These are phyloP conservation scores for Lepidium sativum DNA, from an alignment of 345 rosid species.

Conservation along the genomic window DNA sequence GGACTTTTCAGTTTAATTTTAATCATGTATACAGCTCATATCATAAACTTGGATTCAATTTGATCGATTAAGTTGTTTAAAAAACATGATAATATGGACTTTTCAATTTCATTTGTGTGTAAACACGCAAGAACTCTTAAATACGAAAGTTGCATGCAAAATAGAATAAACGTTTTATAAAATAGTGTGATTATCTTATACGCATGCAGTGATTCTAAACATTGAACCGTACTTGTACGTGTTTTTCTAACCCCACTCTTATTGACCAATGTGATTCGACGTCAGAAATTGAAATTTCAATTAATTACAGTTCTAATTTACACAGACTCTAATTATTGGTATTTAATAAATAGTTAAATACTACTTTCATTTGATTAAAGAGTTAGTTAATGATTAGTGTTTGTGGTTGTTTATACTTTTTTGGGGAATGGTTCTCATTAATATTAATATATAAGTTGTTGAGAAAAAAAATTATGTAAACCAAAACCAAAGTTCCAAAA, in stretches of 20 bases:
- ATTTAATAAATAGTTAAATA: too few relatives aligned
- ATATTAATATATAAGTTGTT: too few relatives aligned
- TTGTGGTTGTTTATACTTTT: too few relatives aligned
- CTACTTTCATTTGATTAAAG: too few relatives aligned
- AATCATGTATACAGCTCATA: too few relatives aligned
- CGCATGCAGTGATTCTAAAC: not conserved
- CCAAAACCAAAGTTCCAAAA: not conserved
- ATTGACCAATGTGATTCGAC: conserved; percentile 9
- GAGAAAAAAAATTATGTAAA: too few relatives aligned
- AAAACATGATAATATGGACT: not conserved
- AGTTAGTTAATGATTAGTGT: too few relatives aligned
- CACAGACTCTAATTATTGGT: not conserved
- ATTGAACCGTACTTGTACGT: not conserved
- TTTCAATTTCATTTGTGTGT: too few relatives aligned
- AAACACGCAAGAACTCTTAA: not conserved
- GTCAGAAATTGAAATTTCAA: not conserved
- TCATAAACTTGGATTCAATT: too few relatives aligned
- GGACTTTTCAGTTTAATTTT: too few relatives aligned
- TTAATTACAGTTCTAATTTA: not conserved
- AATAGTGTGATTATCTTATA: not conserved
- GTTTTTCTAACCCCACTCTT: conserved; percentile 19
- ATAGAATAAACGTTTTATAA: not conserved
- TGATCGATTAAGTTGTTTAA: too few relatives aligned
- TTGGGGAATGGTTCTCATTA: too few relatives aligned
- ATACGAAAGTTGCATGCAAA: not conserved